Evolutionary conservation across 2,329 filamentous ascomycete genomes (phyloP).

Genomic region (Madurella mycetomatis): DNA sequence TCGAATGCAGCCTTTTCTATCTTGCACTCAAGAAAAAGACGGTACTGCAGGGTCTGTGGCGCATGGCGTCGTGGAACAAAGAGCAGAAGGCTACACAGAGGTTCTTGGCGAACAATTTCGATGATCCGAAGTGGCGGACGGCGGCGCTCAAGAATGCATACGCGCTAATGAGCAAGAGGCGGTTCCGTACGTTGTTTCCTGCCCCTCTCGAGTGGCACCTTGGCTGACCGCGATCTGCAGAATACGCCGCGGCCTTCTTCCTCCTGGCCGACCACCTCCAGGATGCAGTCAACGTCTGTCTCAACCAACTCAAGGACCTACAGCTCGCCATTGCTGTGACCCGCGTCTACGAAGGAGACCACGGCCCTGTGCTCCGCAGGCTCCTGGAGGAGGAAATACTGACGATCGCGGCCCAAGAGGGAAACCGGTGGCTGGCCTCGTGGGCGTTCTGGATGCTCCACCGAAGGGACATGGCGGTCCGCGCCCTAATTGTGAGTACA

Average conservation of each 20-base stretch:
- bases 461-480: constrained; percentile 76
- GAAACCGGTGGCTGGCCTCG: constrained; percentile 88
- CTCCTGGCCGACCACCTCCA: constrained; percentile 78
- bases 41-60: constrained; percentile 86
- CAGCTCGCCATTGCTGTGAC: constrained; percentile 87
- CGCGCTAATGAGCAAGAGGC: constrained; percentile 81
- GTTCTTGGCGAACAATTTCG: constrained; percentile 86
- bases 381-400: constrained; percentile 79
- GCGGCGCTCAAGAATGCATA: constrained; percentile 95
- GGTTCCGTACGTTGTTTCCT: constrained; percentile 60
- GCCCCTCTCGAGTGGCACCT: not conserved
- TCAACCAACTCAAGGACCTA: constrained; percentile 81
- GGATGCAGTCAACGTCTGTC: constrained; percentile 80
- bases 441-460: constrained; percentile 95
- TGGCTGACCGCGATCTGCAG: constrained; percentile 38
- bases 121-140: constrained; percentile 79
- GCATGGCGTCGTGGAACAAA: constrained; percentile 84
- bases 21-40: constrained; percentile 87
- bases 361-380: constrained; percentile 65
- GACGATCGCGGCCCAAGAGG: constrained; percentile 69
- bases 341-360: constrained; percentile 82
- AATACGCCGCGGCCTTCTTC: constrained; percentile 95
- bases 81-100: constrained; percentile 78
- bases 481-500: constrained; percentile 67
- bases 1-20: constrained; percentile 89